Percentiles rank a stretch among this genome's conserved stretches.
Conservation (phyloP, 805 yeast genomes). For the Cyberlindnera maclurae region DNA sequence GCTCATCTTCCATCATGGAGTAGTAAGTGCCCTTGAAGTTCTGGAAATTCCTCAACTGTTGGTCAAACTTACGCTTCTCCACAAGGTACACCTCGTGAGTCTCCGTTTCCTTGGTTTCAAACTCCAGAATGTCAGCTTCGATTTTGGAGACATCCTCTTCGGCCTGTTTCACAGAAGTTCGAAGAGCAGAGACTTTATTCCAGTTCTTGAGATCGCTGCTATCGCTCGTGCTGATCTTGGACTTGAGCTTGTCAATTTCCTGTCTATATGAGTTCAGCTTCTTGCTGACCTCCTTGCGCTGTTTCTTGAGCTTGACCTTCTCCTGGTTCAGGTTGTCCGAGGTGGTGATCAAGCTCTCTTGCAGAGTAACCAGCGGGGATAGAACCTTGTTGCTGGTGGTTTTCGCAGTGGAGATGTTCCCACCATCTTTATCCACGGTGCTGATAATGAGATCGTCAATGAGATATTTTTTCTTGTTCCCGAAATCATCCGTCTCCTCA, state of each 20-base stretch:
- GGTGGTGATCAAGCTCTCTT: constrained; percentile 59
- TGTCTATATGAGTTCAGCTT: constrained; percentile 41
- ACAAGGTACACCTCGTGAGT: constrained; percentile 31
- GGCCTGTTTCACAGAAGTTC: constrained; percentile 18
- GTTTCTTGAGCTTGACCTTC: constrained; percentile 46
- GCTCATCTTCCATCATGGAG: constrained; percentile 19
- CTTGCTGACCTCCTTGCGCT: constrained; percentile 52
- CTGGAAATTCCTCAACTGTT: constrained; percentile 26
- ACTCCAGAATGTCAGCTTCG: constrained; percentile 8
- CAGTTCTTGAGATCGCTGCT: constrained; percentile 47
- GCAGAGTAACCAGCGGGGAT: constrained; percentile 57
- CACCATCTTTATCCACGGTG: constrained; percentile 24
- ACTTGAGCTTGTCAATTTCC: constrained; percentile 49
- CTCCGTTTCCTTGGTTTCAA: constrained; percentile 27
- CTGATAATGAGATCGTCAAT: constrained; percentile 34
- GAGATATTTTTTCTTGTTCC: constrained; percentile 26
- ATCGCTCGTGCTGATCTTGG: constrained; percentile 39
- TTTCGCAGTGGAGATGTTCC: constrained; percentile 22
- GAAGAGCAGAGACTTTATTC: constrained; percentile 17
- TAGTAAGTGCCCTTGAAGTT: constrained; percentile 26
- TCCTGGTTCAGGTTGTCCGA: constrained; percentile 53
- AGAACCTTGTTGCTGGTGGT: constrained; percentile 29
- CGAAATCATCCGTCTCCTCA: constrained; percentile 23
- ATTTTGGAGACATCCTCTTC: constrained; percentile 20
- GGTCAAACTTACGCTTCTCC: constrained; percentile 32